A percentile compares a stretch with the other conserved stretches of the same genome.
Conservation (phyloP, 176 grass and related monocot species). For the Phragmites australis region DNA sequence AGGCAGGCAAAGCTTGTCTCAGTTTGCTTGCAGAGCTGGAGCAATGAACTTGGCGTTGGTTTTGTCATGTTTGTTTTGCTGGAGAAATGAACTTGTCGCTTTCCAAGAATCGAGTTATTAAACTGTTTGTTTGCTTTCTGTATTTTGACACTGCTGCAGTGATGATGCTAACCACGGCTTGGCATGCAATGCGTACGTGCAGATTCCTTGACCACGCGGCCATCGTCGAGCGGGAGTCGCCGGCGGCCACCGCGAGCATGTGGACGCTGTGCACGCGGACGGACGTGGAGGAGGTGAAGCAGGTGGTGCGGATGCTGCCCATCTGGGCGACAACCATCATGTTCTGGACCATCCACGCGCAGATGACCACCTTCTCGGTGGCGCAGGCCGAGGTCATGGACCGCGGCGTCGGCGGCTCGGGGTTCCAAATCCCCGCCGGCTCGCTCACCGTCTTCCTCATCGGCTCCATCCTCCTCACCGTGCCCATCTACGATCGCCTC, state of each 20-base stretch:
- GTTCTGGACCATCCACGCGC: conserved; percentile 94
- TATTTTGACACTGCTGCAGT: too few relatives aligned
- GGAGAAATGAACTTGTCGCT: too few relatives aligned
- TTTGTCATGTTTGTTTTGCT: too few relatives aligned
- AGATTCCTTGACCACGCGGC: conserved; percentile 77
- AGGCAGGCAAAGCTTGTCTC: too few relatives aligned
- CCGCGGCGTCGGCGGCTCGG: conserved; percentile 54
- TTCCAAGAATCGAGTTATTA: too few relatives aligned
- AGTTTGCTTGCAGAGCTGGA: too few relatives aligned
- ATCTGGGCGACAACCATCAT: conserved; percentile 79
- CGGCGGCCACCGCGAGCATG: conserved; percentile 23
- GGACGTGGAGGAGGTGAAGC: conserved; percentile 87
- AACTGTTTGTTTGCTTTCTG: too few relatives aligned
- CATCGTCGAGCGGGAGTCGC: conserved; percentile 9
- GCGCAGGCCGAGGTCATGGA: conserved; percentile 78
- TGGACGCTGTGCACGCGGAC: conserved; percentile 57
- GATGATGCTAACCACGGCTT: too few relatives aligned
- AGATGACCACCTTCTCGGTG: conserved; percentile 95
- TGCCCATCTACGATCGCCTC: conserved; percentile 83
- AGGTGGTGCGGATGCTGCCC: conserved; percentile 71
- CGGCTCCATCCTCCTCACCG: conserved; percentile 88
- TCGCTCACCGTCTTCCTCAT: conserved; percentile 95
- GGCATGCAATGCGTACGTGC: neutral
- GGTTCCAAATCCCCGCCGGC: conserved; percentile 78
- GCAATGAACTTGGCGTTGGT: too few relatives aligned